Evolutionary conservation across 2,329 filamentous ascomycete genomes (phyloP).

Genomic region (Fusarium temperatum): DNA sequence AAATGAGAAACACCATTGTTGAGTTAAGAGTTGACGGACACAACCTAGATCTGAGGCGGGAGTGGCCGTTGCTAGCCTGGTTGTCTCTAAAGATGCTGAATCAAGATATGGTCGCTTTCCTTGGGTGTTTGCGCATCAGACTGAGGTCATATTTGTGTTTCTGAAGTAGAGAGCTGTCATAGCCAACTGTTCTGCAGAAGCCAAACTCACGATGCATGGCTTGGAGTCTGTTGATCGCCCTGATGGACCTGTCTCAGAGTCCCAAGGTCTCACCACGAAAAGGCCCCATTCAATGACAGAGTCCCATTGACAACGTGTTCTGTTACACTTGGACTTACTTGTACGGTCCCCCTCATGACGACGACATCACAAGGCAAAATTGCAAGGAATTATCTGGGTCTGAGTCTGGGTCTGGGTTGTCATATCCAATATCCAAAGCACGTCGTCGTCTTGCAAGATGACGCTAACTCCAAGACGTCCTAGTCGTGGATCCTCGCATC

Average conservation of each 20-base stretch:
- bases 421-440: conserved; percentile 10
- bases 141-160: neutral
- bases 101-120: neutral
- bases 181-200: neutral
- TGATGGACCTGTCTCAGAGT: neutral
- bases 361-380: conserved; percentile 31
- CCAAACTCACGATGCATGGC: neutral
- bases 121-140: neutral
- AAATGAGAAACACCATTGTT: neutral
- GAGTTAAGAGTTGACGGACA: neutral
- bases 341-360: conserved; percentile 6
- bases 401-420: neutral
- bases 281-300: neutral
- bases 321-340: neutral
- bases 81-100: neutral
- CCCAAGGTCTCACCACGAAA: neutral
- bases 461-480: conserved; percentile 9
- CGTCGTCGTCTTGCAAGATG: conserved; percentile 18
- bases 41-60: conserved; percentile 10
- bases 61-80: conserved; percentile 25
- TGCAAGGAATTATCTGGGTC: conserved; percentile 1
- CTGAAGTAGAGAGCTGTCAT: neutral
- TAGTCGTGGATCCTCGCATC: conserved; percentile 14
- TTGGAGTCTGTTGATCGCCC: neutral
- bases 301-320: conserved; percentile 1